Evolutionary conservation across 73 alveolate species (phyloP), one percentile per base, ranked within the genome.

Genomic region (Paramecium biaurelia): DNA sequence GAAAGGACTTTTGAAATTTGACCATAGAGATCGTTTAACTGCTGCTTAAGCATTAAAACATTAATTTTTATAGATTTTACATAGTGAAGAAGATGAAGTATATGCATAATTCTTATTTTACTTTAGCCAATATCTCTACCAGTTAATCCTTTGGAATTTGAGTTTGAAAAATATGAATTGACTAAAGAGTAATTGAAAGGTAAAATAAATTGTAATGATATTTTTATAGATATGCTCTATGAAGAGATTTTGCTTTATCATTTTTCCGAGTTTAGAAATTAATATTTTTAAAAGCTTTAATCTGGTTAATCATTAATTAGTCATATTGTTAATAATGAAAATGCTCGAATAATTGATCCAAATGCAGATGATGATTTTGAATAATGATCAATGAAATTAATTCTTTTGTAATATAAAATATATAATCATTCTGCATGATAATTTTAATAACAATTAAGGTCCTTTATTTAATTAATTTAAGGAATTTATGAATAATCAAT

Each of bases 1-100:
- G 26, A 92, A 93, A 56, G 59, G 92, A 21, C 35, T 93, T 1
- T 95, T 96, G 37, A 89, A 92, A 20, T 96, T 97, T 82, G 97
- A 96, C 45, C 98, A 98, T 28, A 94, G 82, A 32, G 92, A 95
- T 85, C 95, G 99, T 92, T 87, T 96, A 42, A 93, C 98, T 24
- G 96, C 96, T 15, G 98, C 94, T 41, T 95, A 98, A 85, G 98
- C 99, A 26, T 58, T 98, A 21, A 93, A 94, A 82, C 99, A 98
- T 95, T 97, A 98, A 42, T 98, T 74, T 92, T 32, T 98, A 49
- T 92, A 76, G 1, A 93, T 92, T 20, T 68, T 96, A 38, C 98
- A 96, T 89, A 93, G 89, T 86, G 93, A 95, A 11, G 97, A 94
- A 18, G 96, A 94, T 56, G 97, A 94, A 63, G 93, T 87, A 70